These are phyloP conservation scores for Eimeria maxima DNA, from an alignment of 169 alveolate genomes.

Conservation along the genomic window DNA sequence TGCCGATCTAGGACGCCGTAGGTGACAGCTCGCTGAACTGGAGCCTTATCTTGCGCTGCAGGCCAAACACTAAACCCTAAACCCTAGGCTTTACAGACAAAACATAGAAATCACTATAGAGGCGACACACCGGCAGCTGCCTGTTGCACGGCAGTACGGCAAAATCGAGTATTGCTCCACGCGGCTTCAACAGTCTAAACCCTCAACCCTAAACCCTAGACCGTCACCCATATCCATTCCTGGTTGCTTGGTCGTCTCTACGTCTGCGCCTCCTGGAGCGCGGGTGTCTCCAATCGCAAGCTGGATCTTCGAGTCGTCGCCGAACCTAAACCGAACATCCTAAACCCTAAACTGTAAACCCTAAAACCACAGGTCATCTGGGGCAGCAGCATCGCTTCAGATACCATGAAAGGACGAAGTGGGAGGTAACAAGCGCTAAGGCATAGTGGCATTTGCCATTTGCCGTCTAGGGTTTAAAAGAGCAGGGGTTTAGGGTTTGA, in stretches of 20 bases:
- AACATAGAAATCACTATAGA: not conserved
- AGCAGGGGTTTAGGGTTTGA: not conserved
- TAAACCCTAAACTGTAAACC: not conserved
- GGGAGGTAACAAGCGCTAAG: not conserved
- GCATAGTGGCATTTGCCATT: not conserved
- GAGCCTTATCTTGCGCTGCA: constrained; percentile 12
- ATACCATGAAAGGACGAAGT: not conserved
- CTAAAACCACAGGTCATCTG: not conserved
- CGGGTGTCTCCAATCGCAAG: constrained; percentile 81
- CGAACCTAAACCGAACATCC: constrained; percentile 30
- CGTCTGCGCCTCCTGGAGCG: not conserved
- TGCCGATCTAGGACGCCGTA: not conserved
- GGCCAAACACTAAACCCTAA: not conserved
- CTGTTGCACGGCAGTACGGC: not conserved
- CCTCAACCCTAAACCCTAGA: constrained; percentile 5
- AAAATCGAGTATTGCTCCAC: not conserved
- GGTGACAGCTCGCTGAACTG: not conserved
- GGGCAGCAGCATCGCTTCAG: not conserved
- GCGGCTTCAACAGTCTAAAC: not conserved
- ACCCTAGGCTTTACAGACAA: not conserved
- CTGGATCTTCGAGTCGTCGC: constrained; percentile 79
- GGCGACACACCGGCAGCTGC: not conserved
- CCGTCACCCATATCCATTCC: constrained; percentile 3
- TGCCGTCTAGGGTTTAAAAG: not conserved
- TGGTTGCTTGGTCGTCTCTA: not conserved